Percentiles rank a stretch among this genome's conserved stretches.
Conservation (phyloP, 495 filamentous ascomycete genomes). For the Neurospora tetrasperma region DNA sequence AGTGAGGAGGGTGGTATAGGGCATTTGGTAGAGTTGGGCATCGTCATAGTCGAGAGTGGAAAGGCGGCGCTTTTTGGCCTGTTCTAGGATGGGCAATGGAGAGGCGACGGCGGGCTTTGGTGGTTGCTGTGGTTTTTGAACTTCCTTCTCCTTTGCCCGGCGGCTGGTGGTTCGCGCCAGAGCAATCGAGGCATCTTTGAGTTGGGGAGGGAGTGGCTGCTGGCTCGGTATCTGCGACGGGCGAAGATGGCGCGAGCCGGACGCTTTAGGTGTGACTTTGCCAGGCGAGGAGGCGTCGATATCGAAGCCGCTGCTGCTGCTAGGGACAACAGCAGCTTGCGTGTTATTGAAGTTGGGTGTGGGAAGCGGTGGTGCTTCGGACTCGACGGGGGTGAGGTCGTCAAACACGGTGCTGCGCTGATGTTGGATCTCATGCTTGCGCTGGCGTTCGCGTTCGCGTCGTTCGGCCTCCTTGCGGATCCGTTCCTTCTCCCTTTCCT, state of each 20-base stretch:
- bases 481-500: conserved; percentile 11
- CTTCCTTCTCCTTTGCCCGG: conserved; percentile 16
- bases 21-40: conserved; percentile 40
- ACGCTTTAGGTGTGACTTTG: conserved; percentile 3
- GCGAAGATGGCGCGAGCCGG: neutral
- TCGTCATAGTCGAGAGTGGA: conserved; percentile 43
- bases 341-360: conserved; percentile 22
- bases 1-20: conserved; percentile 40
- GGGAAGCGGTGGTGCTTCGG: conserved; percentile 2
- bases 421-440: conserved; percentile 17
- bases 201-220: conserved; percentile 1
- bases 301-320: conserved; percentile 12
- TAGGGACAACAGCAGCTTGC: conserved; percentile 16
- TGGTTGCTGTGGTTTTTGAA: conserved; percentile 4
- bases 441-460: conserved; percentile 9
- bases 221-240: conserved; percentile 1
- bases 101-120: neutral
- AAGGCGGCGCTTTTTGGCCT: conserved; percentile 26
- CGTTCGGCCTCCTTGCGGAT: neutral
- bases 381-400: conserved; percentile 13
- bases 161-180: conserved; percentile 23
- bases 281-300: conserved; percentile 7
- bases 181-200: conserved; percentile 9
- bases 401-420: conserved; percentile 26
- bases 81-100: neutral